phyloP scores from a whole-genome alignment of 2,329 filamentous ascomycete species.

The Colletotrichum sp. region DNA sequence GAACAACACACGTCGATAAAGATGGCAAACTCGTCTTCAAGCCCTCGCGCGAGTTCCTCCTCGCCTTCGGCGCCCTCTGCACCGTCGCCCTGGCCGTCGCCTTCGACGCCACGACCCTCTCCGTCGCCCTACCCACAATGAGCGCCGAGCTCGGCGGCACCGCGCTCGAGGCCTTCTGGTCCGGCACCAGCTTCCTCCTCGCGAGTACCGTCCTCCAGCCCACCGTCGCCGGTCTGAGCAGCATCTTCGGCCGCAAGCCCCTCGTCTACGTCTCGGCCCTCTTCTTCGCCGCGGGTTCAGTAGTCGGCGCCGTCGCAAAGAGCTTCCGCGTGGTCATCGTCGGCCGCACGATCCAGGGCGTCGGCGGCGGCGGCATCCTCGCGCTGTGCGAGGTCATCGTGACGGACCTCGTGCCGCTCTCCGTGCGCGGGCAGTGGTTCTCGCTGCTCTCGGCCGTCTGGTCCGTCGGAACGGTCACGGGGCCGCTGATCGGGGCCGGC shows the following conservation, averaged over 20 bases:
- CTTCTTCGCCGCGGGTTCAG: slow-evolving; percentile 45
- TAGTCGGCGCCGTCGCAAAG: slow-evolving; percentile 38
- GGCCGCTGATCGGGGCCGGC: slow-evolving; percentile 57
- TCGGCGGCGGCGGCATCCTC: slow-evolving; percentile 56
- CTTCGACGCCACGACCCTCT: slow-evolving; percentile 69
- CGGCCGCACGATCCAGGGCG: slow-evolving; percentile 57
- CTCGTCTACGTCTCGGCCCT: slow-evolving; percentile 31
- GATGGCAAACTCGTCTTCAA: slow-evolving; percentile 31
- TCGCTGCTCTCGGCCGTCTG: slow-evolving; percentile 49
- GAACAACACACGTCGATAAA: not conserved
- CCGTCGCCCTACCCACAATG: slow-evolving; percentile 58
- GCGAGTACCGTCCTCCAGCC: slow-evolving; percentile 68
- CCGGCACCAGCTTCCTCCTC: slow-evolving; percentile 73
- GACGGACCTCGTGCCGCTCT: slow-evolving; percentile 49
- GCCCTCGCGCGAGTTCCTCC: slow-evolving; percentile 41
- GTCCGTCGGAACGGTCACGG: slow-evolving; percentile 60
- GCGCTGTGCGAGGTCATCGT: slow-evolving; percentile 50
- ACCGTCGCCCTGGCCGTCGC: slow-evolving; percentile 66
- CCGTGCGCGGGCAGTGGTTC: slow-evolving; percentile 45
- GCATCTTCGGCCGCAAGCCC: slow-evolving; percentile 39
- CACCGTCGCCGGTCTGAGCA: slow-evolving; percentile 40
- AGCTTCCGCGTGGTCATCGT: slow-evolving; percentile 41
- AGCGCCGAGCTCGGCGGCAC: slow-evolving; percentile 55
- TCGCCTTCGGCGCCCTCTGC: slow-evolving; percentile 56
- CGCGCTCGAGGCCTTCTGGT: slow-evolving; percentile 72